Base-by-base conservation (phyloP, 2,329 filamentous ascomycete genomes). In the Ilyonectria robusta region DNA sequence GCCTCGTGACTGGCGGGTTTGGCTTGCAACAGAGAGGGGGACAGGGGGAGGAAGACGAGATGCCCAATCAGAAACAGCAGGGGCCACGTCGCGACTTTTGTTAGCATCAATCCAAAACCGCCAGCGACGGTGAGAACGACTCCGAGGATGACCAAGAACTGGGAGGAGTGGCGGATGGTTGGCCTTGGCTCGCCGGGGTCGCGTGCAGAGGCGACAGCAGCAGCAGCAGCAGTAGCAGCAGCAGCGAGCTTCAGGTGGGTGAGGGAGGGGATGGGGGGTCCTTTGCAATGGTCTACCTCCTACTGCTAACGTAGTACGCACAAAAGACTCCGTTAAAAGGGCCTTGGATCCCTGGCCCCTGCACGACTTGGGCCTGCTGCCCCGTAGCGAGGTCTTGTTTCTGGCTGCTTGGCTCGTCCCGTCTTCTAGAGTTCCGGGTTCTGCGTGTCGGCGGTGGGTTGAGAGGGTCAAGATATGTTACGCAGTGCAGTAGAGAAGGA, bases 91-190 rank as follows among this genome's bases (percentile, higher is more conserved):
- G 71, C 64, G 67, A 56, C 57, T 69, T 63, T 67, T 72, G 62
- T 57, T 71, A 71, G 73, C 59, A 73, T 75, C 73, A 72, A 73
- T 74, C 65, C 69, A 73, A 75, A 76, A 76, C 72, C 68, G 66
- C 70, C 72, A 72, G 67, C 71, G 68, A 76, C 72, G 70, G 72
- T 72, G 74, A 68, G 65, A 66, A 62, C 69, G 65, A 74, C 66
- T 63, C 46, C 69, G 55, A 72, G 67, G 68, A 61, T 65, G 62
- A 68, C 68, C 31, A 53, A 75, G 67, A 71, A 64, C 68, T 63
- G 70, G 60, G 66, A 53, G 17, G 48, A 72, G 65, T 72, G 65
- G 69, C 54, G 62, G 63, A 71, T 60, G 69, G 68, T 69, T 75
- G 73, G 66, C 67, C 40, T 70, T 69, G 70, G 62, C 50, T 51